phyloP scores from a whole-genome alignment of 2,329 filamentous ascomycete species.

The Colletotrichum australisinense region DNA sequence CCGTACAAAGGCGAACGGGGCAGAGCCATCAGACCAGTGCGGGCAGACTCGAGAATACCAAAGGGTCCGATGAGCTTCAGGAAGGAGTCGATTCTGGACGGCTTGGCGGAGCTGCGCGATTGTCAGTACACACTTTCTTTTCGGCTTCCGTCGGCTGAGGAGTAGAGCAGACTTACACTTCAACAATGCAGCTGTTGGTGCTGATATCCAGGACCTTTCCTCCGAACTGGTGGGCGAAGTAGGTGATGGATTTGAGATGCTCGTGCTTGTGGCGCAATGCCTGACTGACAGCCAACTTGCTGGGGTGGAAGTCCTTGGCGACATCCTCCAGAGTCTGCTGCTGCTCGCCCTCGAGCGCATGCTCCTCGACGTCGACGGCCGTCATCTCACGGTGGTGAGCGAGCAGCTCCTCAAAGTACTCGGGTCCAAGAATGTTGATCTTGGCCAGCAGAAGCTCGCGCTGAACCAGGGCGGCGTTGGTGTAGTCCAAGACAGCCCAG shows the following conservation, averaged over 20 bases:
- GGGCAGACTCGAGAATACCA: conserved; percentile 94
- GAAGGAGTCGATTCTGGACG: conserved; percentile 93
- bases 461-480: conserved; percentile 90
- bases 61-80: conserved; percentile 95
- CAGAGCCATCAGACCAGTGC: conserved; percentile 96
- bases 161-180: conserved; percentile 77
- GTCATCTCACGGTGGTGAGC: conserved; percentile 94
- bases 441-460: conserved; percentile 95
- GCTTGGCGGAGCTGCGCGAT: conserved; percentile 82
- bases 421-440: conserved; percentile 94
- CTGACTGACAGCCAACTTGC: conserved; percentile 85
- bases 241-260: conserved; percentile 95
- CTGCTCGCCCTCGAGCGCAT: conserved; percentile 48
- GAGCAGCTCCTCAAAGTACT: conserved; percentile 97
- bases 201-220: conserved; percentile 98
- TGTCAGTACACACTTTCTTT: conserved; percentile 38
- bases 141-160: background rate
- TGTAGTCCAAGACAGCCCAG: conserved; percentile 98
- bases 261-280: conserved; percentile 97
- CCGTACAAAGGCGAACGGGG: conserved; percentile 90
- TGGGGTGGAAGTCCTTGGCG: conserved; percentile 86
- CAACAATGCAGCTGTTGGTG: conserved; percentile 98
- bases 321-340: conserved; percentile 56
- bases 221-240: conserved; percentile 96
- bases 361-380: conserved; percentile 58